Conservation (phyloP, 345 rosid genomes). For the Leavenworthia alabamica region DNA sequence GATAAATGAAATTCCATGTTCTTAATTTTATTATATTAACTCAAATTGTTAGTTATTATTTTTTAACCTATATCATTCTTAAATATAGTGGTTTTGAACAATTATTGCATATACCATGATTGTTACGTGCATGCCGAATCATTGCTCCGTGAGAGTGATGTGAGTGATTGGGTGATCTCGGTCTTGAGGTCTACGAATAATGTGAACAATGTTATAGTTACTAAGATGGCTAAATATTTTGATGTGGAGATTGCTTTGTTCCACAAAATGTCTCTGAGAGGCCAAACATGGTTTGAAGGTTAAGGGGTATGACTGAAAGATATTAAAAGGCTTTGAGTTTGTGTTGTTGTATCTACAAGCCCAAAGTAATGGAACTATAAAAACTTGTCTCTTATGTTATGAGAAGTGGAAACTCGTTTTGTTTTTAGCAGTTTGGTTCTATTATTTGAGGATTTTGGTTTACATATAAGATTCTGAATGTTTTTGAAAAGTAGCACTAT, state of each 20-base stretch:
- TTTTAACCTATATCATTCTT: neutral
- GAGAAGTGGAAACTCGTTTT: neutral
- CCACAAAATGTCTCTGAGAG: slow-evolving; percentile 5
- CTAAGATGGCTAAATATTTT: neutral
- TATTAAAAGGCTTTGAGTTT: neutral
- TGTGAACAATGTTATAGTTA: slow-evolving; percentile 24
- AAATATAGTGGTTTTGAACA: neutral
- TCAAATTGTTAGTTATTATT: neutral
- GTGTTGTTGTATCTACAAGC: neutral
- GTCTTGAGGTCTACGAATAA: slow-evolving; percentile 33
- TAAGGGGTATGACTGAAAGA: neutral
- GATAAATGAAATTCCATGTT: neutral
- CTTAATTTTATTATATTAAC: neutral
- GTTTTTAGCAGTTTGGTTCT: neutral
- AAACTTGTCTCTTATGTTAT: neutral
- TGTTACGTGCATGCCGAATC: neutral
- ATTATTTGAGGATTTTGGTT: neutral
- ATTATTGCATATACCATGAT: neutral
- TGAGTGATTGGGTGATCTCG: slow-evolving; percentile 26
- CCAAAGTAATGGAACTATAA: neutral
- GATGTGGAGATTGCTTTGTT: slow-evolving; percentile 28
- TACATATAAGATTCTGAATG: neutral
- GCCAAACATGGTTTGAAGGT: slow-evolving; percentile 19
- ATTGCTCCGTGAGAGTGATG: neutral
- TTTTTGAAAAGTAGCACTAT: neutral